A percentile compares a stretch with the other conserved stretches of the same genome.
Evolutionary conservation across 2,329 filamentous ascomycete species (phyloP).

Genomic region (Ilyonectria destructans): DNA sequence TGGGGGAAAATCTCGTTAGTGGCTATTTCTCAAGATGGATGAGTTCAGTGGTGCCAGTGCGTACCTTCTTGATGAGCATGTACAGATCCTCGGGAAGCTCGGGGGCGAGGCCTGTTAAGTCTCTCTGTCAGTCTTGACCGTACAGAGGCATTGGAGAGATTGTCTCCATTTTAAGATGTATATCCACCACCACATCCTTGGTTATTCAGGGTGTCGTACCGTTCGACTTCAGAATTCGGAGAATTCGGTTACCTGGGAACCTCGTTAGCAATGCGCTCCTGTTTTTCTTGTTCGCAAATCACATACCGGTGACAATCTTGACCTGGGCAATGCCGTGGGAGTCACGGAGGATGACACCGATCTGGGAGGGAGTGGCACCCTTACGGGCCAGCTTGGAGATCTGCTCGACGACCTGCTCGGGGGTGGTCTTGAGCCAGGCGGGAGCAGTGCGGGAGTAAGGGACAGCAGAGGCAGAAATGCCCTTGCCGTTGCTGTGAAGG

Average conservation of each 20-base stretch:
- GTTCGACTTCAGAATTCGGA: conserved; percentile 97
- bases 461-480: conserved; percentile 95
- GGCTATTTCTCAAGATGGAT: no score
- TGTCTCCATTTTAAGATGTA: conserved; percentile 48
- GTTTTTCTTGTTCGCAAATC: background rate
- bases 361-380: conserved; percentile 98
- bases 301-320: conserved; percentile 95
- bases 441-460: conserved; percentile 96
- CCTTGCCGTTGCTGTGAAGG: conserved; percentile 99
- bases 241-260: conserved; percentile 95
- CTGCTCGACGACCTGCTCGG: conserved; percentile 98
- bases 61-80: conserved; percentile 99
- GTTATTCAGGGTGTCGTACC: conserved; percentile 78
- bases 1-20: conserved; percentile 16
- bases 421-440: conserved; percentile 98
- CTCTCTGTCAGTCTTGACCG: conserved; percentile 96
- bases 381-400: conserved; percentile 99
- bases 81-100: conserved; percentile 99
- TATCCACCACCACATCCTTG: conserved; percentile 48
- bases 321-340: conserved; percentile 98
- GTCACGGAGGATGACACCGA: conserved; percentile 98
- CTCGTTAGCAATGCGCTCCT: conserved; percentile 55
- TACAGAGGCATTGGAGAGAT: conserved; percentile 80
- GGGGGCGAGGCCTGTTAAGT: conserved; percentile 94
- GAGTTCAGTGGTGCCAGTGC: conserved; percentile 20